These are phyloP conservation scores for Lepidium africanum DNA, from an alignment of 345 rosid genomes.

Conservation along the genomic window DNA sequence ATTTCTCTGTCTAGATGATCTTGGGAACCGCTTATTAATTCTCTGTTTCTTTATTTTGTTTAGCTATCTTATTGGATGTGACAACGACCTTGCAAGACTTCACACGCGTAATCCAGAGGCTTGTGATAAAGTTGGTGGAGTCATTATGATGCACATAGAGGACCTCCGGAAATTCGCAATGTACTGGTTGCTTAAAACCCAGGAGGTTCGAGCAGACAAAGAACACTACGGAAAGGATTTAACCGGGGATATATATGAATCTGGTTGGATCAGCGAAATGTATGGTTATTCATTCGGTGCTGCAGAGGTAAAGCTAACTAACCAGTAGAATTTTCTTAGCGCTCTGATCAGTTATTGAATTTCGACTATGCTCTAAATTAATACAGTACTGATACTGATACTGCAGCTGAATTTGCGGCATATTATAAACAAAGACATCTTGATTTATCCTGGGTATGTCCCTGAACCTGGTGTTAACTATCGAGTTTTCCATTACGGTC, in stretches of 20 bases:
- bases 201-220: constrained; percentile 95
- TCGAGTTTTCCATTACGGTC: constrained; percentile 92
- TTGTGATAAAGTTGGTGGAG: constrained; percentile 98
- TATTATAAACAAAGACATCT: constrained; percentile 54
- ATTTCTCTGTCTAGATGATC: neutral
- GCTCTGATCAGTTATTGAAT: neutral
- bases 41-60: constrained; percentile 1
- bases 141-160: constrained; percentile 93
- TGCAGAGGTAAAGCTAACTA: constrained; percentile 59
- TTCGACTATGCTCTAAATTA: neutral
- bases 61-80: constrained; percentile 93
- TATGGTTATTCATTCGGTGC: constrained; percentile 99
- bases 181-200: constrained; percentile 91
- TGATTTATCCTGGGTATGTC: constrained; percentile 87
- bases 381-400: neutral
- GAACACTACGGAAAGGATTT: constrained; percentile 83
- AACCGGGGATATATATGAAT: constrained; percentile 82
- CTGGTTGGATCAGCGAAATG: constrained; percentile 99
- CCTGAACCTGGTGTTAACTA: constrained; percentile 72
- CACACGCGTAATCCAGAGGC: constrained; percentile 89
- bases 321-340: neutral
- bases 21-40: neutral
- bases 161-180: constrained; percentile 86
- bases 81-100: constrained; percentile 88
- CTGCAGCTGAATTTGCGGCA: constrained; percentile 83